Base-by-base conservation (phyloP, 2,329 filamentous ascomycete genomes). In the Fusarium sp. region DNA sequence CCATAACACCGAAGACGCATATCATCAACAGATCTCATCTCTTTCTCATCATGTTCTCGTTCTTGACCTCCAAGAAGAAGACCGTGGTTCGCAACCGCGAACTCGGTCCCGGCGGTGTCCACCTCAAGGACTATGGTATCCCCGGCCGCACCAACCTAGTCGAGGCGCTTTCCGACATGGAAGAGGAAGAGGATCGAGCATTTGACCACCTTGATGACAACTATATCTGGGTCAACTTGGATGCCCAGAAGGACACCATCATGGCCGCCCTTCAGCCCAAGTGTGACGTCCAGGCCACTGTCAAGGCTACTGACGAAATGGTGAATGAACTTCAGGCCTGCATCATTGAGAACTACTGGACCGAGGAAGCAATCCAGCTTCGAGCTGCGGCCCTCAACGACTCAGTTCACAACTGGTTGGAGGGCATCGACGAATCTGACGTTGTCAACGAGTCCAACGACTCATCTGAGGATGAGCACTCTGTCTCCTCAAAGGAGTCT, bases 321-420 rank as follows among this genome's bases (percentile, higher is more conserved):
- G 6, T 18, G 19, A 33, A 31, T 10, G 29, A 35, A 10, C 39
- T 57, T 12, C n/a, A 49, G 1, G 41, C 23, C 1, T 45, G 39
- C 1, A 19, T 57, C 8, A 14, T 35, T 12, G 18, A 48, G 1
- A 23, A 37, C 7, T 57, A 23, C 19, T 39, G 11, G 10, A 49
- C 39, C 0, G 10, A 4, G 0, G 19, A n/a, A 1, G 41, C 4
- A 1, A 19, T 46, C 1, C n/a, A 37, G 0, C 41, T 19, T 5
- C 55, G 55, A 5, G 29, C 31, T 9, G 15, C 5, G 3, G 3
- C 25, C 18, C 19, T n/a, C 8, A 15, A 21, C 0, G 8, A 21
- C 3, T 27, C 7, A 0, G 31, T 57, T 2, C 10, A 9, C 4
- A 35, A n/a, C 3, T 57, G 55, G 55, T 21, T 57, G 10, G 21